These are phyloP conservation scores for Pleurotus giganteus DNA, from an alignment of 768 basidiomycete species.

Conservation along the genomic window DNA sequence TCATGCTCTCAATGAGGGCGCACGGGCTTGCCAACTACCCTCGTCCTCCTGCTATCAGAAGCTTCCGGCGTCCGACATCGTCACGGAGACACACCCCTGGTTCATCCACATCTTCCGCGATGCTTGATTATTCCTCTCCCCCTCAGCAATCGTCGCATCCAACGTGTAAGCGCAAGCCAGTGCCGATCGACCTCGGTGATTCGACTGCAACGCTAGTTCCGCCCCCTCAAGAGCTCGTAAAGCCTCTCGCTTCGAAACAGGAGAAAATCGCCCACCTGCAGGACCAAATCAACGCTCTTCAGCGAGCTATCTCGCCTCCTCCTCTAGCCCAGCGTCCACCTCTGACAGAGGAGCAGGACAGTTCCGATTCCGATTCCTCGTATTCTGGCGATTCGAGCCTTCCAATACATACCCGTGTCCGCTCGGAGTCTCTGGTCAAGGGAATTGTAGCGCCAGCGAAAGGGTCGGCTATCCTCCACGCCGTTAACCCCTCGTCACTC, in stretches of 20 bases:
- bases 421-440: too few species aligned
- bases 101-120: background rate
- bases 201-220: background rate
- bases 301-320: background rate
- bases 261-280: conserved; percentile 7
- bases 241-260: background rate
- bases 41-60: background rate
- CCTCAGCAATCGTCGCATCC: background rate
- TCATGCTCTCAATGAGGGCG: background rate
- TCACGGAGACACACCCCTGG: background rate
- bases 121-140: too few species aligned
- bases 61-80: background rate
- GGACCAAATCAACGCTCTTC: conserved; percentile 5
- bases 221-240: background rate
- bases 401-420: too few species aligned
- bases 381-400: too few species aligned
- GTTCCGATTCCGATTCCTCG: background rate
- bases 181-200: background rate
- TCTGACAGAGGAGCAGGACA: background rate
- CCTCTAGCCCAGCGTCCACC: background rate
- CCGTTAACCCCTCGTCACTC: background rate
- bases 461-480: background rate
- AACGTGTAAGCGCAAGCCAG: background rate
- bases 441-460: background rate
- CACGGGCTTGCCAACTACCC: background rate